Evolutionary conservation across 2,329 filamentous ascomycete species (phyloP).

Genomic region (Phaeoacremonium minimum): DNA sequence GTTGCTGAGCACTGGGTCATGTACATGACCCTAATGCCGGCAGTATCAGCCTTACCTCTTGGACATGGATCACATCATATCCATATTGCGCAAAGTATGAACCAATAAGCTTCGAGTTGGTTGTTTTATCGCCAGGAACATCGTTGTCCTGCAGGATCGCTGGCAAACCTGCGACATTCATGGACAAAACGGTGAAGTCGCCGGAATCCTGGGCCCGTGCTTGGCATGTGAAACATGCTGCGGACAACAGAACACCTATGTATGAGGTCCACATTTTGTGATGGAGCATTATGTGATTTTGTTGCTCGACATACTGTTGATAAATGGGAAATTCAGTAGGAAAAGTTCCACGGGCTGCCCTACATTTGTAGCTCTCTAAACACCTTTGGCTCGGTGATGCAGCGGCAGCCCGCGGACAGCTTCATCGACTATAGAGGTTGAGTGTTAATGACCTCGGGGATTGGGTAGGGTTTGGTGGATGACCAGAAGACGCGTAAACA

Average conservation of each 20-base stretch:
- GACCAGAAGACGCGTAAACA: neutral
- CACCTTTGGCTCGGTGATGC: neutral
- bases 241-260: too few relatives aligned
- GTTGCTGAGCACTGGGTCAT: conserved; percentile 7
- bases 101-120: conserved; percentile 54
- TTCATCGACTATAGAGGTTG: neutral
- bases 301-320: too few relatives aligned
- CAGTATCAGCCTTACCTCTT: conserved; percentile 41
- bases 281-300: too few relatives aligned
- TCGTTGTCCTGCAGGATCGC: conserved; percentile 53
- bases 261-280: too few relatives aligned
- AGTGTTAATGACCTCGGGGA: neutral
- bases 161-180: conserved; percentile 60
- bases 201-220: too few relatives aligned
- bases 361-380: too few relatives aligned
- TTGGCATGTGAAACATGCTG: too few relatives aligned
- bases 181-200: conserved; percentile 47
- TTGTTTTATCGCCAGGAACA: conserved; percentile 56
- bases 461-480: neutral
- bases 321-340: too few relatives aligned
- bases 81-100: conserved; percentile 48
- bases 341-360: too few relatives aligned
- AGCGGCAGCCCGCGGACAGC: neutral
- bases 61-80: conserved; percentile 60
- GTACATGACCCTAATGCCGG: neutral